Evolutionary conservation across 139 green algal species (phyloP).

Genomic region (Picochlorum sp.): DNA sequence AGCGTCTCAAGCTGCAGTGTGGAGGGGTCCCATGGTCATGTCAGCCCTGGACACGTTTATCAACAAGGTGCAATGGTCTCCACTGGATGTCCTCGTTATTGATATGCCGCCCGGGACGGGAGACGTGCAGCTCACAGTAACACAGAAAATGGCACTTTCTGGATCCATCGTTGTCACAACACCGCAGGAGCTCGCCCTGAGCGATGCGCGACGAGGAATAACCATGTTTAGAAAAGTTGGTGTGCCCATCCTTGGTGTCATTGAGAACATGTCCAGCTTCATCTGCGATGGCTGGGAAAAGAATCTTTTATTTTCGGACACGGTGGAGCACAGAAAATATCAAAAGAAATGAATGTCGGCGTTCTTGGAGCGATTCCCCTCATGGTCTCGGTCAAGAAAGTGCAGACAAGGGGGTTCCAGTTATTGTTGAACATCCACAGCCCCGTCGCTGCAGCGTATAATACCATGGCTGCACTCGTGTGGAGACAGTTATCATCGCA

Average conservation of each 20-base stretch:
- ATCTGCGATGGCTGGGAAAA: constrained; percentile 61
- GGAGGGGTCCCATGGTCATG: constrained; percentile 88
- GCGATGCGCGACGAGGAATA: constrained; percentile 57
- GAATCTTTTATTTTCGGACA: constrained; percentile 75
- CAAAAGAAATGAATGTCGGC: constrained; percentile 52
- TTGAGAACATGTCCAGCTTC: constrained; percentile 28
- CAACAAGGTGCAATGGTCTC: constrained; percentile 63
- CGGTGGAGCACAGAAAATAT: constrained; percentile 43
- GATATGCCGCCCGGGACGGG: constrained; percentile 90
- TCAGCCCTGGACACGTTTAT: constrained; percentile 79
- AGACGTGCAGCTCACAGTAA: constrained; percentile 59
- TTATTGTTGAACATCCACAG: constrained; percentile 46
- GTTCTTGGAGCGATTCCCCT: constrained; percentile 78
- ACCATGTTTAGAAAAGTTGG: constrained; percentile 67
- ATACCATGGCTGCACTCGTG: constrained; percentile 38
- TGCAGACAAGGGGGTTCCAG: constrained; percentile 51
- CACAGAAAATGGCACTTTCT: constrained; percentile 60
- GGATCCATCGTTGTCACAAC: constrained; percentile 84
- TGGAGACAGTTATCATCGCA: constrained; percentile 6
- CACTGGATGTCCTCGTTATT: constrained; percentile 80
- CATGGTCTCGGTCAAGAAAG: constrained; percentile 36
- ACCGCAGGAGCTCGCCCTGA: constrained; percentile 68
- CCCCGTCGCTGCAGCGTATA: constrained; percentile 28
- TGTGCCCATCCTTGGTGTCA: constrained; percentile 16
- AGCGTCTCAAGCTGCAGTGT: constrained; percentile 52